Conservation (phyloP, 352 stramenopile species). For the Thalassiosira mediterranea region DNA sequence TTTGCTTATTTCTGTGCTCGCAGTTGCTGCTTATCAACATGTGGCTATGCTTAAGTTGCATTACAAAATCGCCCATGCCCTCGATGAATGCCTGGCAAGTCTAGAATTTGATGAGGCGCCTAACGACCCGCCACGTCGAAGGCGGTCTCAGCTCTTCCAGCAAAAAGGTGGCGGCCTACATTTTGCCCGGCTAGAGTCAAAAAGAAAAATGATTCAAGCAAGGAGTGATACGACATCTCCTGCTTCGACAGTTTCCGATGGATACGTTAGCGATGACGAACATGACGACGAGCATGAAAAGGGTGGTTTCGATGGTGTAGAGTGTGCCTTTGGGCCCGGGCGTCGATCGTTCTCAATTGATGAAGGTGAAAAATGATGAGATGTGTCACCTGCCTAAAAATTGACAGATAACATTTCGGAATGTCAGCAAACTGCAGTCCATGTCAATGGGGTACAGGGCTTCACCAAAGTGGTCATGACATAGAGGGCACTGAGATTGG, state of each 20-base stretch:
- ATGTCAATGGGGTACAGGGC: background rate
- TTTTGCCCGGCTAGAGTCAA: conserved; percentile 40
- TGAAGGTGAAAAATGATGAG: no score
- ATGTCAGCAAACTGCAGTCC: background rate
- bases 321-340: conserved; percentile 39
- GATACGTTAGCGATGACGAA: conserved; percentile 27
- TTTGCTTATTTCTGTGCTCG: no score
- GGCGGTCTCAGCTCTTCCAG: conserved; percentile 38
- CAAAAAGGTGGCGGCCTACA: conserved; percentile 33
- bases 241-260: conserved; percentile 21
- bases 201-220: background rate
- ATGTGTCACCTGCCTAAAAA: no score
- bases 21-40: conserved; percentile 80
- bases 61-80: conserved; percentile 73
- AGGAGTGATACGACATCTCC: conserved; percentile 17
- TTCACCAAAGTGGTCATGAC: no score
- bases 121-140: conserved; percentile 24
- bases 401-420: background rate
- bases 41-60: conserved; percentile 79
- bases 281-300: conserved; percentile 48
- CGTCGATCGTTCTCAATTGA: conserved; percentile 6
- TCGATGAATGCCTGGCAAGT: conserved; percentile 78
- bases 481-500: no score
- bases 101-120: conserved; percentile 61
- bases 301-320: conserved; percentile 52